Percentiles rank a stretch among this genome's conserved stretches.
Conservation (phyloP, 495 filamentous ascomycete species). For the Talaromyces stipitatus region DNA sequence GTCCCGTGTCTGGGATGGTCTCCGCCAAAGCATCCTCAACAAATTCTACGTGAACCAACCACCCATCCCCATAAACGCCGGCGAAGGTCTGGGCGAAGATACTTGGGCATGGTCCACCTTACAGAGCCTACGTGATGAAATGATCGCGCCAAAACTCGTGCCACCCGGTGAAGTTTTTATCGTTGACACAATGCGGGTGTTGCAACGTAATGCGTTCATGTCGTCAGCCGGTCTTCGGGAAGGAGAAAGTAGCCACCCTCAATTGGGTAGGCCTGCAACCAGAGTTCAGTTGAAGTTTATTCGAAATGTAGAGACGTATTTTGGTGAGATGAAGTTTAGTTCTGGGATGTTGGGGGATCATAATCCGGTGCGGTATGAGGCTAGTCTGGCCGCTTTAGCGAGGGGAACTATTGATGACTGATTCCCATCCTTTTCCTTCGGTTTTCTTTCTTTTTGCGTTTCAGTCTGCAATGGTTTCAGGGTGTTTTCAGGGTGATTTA, state of each 20-base stretch:
- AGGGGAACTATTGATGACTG: constrained; percentile 40
- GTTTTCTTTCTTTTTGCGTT: not conserved
- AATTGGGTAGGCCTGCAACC: constrained; percentile 54
- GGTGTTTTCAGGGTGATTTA: not conserved
- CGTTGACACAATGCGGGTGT: constrained; percentile 54
- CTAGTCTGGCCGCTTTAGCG: constrained; percentile 43
- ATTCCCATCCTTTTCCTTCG: not conserved
- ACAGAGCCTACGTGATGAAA: constrained; percentile 55
- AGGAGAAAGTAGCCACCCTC: constrained; percentile 28
- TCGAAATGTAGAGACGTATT: constrained; percentile 55
- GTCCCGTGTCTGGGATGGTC: constrained; percentile 54
- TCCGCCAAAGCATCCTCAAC: constrained; percentile 41
- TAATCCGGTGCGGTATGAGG: constrained; percentile 69
- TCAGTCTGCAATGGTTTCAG: not conserved
- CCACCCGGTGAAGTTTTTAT: constrained; percentile 74
- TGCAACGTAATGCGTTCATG: constrained; percentile 52
- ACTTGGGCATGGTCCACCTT: constrained; percentile 65
- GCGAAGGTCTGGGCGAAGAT: constrained; percentile 51
- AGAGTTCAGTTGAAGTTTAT: constrained; percentile 60
- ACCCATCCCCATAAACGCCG: constrained; percentile 33
- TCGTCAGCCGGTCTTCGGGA: constrained; percentile 11
- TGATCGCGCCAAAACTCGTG: constrained; percentile 62
- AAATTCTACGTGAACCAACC: constrained; percentile 41
- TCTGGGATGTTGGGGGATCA: constrained; percentile 70
- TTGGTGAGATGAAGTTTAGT: constrained; percentile 64